Percentiles rank a stretch among this genome's conserved stretches.
phyloP scores from a whole-genome alignment of 192 early-diverging fungal species.

The Neocallimastix lanati region DNA sequence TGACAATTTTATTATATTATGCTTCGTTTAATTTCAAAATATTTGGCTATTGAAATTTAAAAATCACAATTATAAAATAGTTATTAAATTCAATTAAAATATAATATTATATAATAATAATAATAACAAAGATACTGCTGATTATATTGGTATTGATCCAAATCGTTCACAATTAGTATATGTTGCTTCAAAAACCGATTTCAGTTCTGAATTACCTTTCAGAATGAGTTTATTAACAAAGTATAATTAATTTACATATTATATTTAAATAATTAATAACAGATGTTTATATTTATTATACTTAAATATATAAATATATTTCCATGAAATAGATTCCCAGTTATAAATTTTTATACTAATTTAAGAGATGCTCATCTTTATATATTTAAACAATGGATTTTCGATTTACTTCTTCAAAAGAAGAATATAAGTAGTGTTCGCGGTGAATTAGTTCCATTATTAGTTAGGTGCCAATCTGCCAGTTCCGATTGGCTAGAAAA shows the following conservation, averaged over 20 bases:
- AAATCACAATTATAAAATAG: no score
- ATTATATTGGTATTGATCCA: slow-evolving; percentile 28
- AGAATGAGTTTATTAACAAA: slow-evolving; percentile 34
- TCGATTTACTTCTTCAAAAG: slow-evolving; percentile 56
- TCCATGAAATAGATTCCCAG: slow-evolving; percentile 55
- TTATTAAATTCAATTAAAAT: no score
- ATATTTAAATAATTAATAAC: no score
- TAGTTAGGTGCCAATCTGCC: slow-evolving; percentile 47
- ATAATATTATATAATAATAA: neutral
- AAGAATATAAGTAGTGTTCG: slow-evolving; percentile 53
- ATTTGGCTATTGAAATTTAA: no score
- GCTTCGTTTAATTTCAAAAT: no score
- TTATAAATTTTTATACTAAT: slow-evolving; percentile 54
- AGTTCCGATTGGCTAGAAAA: slow-evolving; percentile 34
- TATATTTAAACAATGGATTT: slow-evolving; percentile 81
- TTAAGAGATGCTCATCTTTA: slow-evolving; percentile 85
- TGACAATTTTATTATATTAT: no score
- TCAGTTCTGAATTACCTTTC: slow-evolving; percentile 28
- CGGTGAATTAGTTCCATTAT: slow-evolving; percentile 64
- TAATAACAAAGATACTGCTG: slow-evolving; percentile 18
- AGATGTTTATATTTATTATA: no score
- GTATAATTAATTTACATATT: slow-evolving; percentile 3
- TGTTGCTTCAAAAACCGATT: slow-evolving; percentile 13
- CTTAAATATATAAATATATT: no score
- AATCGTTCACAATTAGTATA: slow-evolving; percentile 17